A percentile compares a stretch with the other conserved stretches of the same genome.
phyloP scores from a whole-genome alignment of 441 rosid species.

The Populus hybrid region DNA sequence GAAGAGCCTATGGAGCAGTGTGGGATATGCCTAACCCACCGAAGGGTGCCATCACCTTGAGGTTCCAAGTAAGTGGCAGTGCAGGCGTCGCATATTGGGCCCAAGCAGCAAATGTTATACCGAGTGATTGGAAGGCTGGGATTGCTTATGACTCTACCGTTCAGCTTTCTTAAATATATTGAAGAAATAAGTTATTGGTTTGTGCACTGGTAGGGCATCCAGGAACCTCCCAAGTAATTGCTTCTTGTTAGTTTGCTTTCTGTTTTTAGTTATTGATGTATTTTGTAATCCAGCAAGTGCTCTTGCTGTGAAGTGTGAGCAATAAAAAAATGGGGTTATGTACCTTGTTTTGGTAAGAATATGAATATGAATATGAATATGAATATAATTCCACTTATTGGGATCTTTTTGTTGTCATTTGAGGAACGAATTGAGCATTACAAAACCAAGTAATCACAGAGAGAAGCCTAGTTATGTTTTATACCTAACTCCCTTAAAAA shows the following conservation, averaged over 20 bases:
- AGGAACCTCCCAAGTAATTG: too few relatives aligned
- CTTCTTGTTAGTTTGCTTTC: not conserved
- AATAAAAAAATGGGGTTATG: not conserved
- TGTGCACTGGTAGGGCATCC: too few relatives aligned
- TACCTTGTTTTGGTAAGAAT: not conserved
- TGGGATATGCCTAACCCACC: conserved; percentile 72
- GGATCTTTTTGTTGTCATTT: not conserved
- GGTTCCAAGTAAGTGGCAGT: conserved; percentile 52
- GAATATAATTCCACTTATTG: not conserved
- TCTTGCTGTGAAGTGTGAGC: not conserved
- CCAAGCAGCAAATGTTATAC: conserved; percentile 47
- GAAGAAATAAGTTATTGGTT: not conserved
- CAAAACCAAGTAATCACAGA: not conserved
- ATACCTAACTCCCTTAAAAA: not conserved
- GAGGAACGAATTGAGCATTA: not conserved
- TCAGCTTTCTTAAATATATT: conserved; percentile 32
- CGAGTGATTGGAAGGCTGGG: conserved; percentile 66
- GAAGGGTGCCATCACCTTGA: conserved; percentile 38
- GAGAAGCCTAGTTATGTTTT: not conserved
- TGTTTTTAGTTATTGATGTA: not conserved
- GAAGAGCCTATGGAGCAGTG: conserved; percentile 70
- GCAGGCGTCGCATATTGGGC: conserved; percentile 42
- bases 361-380: not conserved
- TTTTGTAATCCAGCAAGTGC: not conserved
- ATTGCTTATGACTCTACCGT: conserved; percentile 51